Evolutionary conservation across 2,329 filamentous ascomycete species (phyloP).

Genomic region (Clonostachys sp.): DNA sequence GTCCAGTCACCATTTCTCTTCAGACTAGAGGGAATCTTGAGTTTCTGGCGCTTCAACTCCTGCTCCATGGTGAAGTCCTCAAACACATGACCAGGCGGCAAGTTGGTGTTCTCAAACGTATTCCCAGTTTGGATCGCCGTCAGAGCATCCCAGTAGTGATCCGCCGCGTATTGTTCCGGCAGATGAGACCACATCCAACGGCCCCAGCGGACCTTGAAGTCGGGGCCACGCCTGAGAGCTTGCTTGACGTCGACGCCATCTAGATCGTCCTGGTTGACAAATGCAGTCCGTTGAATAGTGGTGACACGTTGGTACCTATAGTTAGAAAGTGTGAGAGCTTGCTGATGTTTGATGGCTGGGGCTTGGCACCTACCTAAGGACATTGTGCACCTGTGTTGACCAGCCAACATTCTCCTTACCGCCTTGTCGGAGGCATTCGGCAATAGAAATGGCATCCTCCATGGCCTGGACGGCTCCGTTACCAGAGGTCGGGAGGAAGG

Average conservation of each 20-base stretch:
- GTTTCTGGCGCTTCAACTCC: too few relatives aligned
- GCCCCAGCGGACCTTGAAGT: neutral
- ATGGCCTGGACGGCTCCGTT: constrained; percentile 10
- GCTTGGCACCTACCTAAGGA: constrained; percentile 1
- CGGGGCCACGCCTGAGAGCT: constrained; percentile 2
- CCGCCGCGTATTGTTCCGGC: constrained; percentile 20
- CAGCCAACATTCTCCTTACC: constrained; percentile 1
- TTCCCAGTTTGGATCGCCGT: constrained; percentile 11
- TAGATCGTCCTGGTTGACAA: constrained; percentile 10
- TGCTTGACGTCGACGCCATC: constrained; percentile 9
- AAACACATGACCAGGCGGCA: constrained; percentile 15
- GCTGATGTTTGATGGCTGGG: neutral
- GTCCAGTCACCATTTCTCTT: too few relatives aligned
- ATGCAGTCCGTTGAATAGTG: constrained; percentile 7
- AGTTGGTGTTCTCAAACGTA: constrained; percentile 21
- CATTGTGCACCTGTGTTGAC: constrained; percentile 2
- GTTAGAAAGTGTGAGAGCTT: neutral
- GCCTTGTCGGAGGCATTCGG: constrained; percentile 7
- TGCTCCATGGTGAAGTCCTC: constrained; percentile 1
- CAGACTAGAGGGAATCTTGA: too few relatives aligned
- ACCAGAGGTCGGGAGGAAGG: constrained; percentile 9
- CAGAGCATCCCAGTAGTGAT: constrained; percentile 14
- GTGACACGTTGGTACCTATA: constrained; percentile 8
- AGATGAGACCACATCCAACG: constrained; percentile 15
- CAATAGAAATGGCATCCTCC: constrained; percentile 10